A percentile compares a stretch with the other conserved stretches of the same genome.
Conservation (phyloP, 1,284 basidiomycete species). For the Ganoderma boninense region DNA sequence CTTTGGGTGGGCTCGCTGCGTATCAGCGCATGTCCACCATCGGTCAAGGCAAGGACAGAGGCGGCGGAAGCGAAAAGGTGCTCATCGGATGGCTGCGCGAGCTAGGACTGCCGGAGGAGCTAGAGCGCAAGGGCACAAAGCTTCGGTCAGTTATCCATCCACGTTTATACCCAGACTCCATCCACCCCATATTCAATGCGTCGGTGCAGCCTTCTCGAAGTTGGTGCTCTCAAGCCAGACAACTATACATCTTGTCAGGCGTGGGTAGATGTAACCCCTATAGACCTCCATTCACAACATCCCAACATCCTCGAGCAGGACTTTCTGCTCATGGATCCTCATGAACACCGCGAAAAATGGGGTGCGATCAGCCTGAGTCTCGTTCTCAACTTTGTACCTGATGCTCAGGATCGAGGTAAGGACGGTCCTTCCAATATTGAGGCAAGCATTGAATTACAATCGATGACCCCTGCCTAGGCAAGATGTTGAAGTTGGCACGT, state of each 20-base stretch:
- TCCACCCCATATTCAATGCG: background rate
- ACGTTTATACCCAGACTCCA: background rate
- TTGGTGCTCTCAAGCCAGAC: conserved; percentile 85
- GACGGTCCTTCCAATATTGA: background rate
- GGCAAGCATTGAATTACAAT: background rate
- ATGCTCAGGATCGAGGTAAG: conserved; percentile 77
- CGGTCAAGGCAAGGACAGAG: conserved; percentile 82
- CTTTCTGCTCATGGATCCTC: conserved; percentile 70
- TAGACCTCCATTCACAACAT: conserved; percentile 85
- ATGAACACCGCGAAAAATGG: conserved; percentile 63
- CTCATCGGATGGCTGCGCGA: conserved; percentile 79
- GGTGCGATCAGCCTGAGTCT: conserved; percentile 85
- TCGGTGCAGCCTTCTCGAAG: conserved; percentile 75
- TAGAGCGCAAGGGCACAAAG: conserved; percentile 38
- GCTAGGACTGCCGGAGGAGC: conserved; percentile 48
- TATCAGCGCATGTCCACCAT: conserved; percentile 86
- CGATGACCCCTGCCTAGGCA: conserved; percentile 54
- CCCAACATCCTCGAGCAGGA: conserved; percentile 83
- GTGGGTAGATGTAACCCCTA: conserved; percentile 80
- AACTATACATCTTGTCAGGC: conserved; percentile 72
- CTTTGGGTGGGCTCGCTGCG: conserved; percentile 75
- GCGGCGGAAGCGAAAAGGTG: conserved; percentile 86
- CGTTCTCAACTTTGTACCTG: conserved; percentile 89
- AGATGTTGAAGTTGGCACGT: conserved; percentile 76
- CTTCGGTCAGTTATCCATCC: conserved; percentile 47